Base-by-base conservation (phyloP, 257 asterid species). In the Craterostigma plantagineum region DNA sequence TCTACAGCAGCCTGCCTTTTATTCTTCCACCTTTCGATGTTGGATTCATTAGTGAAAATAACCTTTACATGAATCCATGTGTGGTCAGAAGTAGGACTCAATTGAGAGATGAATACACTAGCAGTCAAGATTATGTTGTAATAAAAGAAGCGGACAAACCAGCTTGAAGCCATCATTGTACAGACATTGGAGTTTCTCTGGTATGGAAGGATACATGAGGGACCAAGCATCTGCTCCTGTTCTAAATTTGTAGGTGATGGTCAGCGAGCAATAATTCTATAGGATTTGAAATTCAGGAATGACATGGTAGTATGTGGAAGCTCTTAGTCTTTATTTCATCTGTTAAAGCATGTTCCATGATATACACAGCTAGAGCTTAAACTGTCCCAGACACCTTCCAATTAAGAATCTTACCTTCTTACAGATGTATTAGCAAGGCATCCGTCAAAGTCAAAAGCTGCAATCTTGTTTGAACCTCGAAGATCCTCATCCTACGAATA, bases 381-480 rank as follows among this genome's bases (percentile, higher is more conserved):
- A 7, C n/a, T 8, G 15, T 40, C 16, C 2, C 1, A 5, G 45
- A 14, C 16, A 48, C 46, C 41, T 11, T 17, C 23, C 41, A 51
- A 11, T 33, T 51, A 48, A 33, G 45, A 42, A n/a, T n/a, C 45
- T 16, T 71, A 87, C 97, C 74, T 82, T 54, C 49, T 76, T 63
- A 87, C 92, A 34, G 79, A 65, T 55, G 95, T 82, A 45, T 73
- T 79, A 5, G 82, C 98, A 46, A 82, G 90, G 55, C 95, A 82
- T 53, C 98, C 98, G 61, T 87, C 98, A 70, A 87, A 87, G 74
- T 87, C 97, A 70, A 87, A 87, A 38, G 97, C 97, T n/a, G 93
- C 98, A 55, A 87, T 82, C 57, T 77, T 82, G 38, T 33, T 44
- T 27, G 95, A 87, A 63, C 75, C 98, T 11, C 45, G 79, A 59